Evolutionary conservation across 768 basidiomycete species (phyloP), one percentile per base, ranked within the genome.

Genomic region (Agrocybe pediades): DNA sequence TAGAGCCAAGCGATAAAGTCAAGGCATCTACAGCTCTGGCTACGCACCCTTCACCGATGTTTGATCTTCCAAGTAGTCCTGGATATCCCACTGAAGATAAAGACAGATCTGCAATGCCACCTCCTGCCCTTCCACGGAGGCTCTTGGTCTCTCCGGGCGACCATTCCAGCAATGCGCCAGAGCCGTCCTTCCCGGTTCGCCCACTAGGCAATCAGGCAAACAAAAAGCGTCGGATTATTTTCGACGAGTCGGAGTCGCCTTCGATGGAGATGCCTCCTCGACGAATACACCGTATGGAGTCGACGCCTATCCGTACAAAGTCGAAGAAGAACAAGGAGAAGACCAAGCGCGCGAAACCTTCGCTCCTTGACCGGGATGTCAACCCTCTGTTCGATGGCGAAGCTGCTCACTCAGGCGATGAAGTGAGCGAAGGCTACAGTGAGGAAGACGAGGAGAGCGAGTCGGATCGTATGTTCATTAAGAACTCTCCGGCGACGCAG

Each of bases 361-460:
- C 66, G 8, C 54, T 67, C 2, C 60, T 70, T 19, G 62, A 57
- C 29, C 62, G 41, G 33, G 63, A 65, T 48, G 64, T 54, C 30
- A 66, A 80, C 66, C 61, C 64, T 1, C 74, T 85, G 64, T 75
- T 90, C 47, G 90, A 90, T 59, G 74, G 82, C 27, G 87, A 86
- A 64, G 92, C 92, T 2, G 68, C 68, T 16, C 92, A 92, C 61
- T 94, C 92, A 8, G 92, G 90, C 17, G 90, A 90, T 52, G 92
- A 93, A 62, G 75, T 76, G 50, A 87, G 86, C 60, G 79, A 75
- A 50, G 89, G 88, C 27, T 74, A 71, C 27, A 76, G 71, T 60
- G 81, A 77, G 56, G 79, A 82, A 33, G 77, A 81, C 21, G 74
- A 71, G 23, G 87, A 87, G 62, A 80, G 76, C 63, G 89, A 88